Evolutionary conservation across 164 flowering plant species (phyloP).

Genomic region (Litsea cubeba): DNA sequence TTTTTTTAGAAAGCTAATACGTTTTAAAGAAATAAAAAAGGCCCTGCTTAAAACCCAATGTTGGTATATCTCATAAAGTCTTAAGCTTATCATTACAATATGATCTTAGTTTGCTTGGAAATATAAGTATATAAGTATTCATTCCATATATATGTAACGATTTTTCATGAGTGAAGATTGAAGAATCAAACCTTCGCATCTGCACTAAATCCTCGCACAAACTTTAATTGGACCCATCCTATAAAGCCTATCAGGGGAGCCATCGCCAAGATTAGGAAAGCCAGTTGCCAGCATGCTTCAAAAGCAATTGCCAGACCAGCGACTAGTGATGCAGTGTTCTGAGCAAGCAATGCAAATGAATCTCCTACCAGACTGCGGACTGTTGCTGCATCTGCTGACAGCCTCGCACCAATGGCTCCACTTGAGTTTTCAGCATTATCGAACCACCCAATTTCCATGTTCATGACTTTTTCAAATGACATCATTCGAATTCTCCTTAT

Average conservation of each 20-base stretch:
- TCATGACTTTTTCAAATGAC: conserved; percentile 23
- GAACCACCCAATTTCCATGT: conserved; percentile 33
- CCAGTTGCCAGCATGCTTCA: conserved; percentile 37
- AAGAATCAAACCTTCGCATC: conserved; percentile 34
- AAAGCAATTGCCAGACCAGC: conserved; percentile 39
- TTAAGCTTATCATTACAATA: neutral
- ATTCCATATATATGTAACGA: too few species aligned
- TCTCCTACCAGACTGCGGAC: conserved; percentile 42
- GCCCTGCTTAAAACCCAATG: neutral
- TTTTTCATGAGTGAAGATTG: neutral
- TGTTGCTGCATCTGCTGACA: conserved; percentile 37
- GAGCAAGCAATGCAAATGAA: conserved; percentile 33
- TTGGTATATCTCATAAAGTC: neutral
- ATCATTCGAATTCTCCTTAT: conserved; percentile 23
- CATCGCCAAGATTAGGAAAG: conserved; percentile 33
- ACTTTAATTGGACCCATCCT: conserved; percentile 32
- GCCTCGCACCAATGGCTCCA: conserved; percentile 44
- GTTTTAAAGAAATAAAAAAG: neutral
- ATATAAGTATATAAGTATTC: too few species aligned
- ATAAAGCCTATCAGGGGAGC: conserved; percentile 32
- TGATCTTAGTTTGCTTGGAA: neutral
- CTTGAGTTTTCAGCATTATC: conserved; percentile 31
- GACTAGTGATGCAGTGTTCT: conserved; percentile 27
- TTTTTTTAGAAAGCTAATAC: neutral
- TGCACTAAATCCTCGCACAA: conserved; percentile 38